Evolutionary conservation across 257 asterid species (phyloP), one percentile per base, ranked within the genome.

Genomic region (Linderniella brevidens): DNA sequence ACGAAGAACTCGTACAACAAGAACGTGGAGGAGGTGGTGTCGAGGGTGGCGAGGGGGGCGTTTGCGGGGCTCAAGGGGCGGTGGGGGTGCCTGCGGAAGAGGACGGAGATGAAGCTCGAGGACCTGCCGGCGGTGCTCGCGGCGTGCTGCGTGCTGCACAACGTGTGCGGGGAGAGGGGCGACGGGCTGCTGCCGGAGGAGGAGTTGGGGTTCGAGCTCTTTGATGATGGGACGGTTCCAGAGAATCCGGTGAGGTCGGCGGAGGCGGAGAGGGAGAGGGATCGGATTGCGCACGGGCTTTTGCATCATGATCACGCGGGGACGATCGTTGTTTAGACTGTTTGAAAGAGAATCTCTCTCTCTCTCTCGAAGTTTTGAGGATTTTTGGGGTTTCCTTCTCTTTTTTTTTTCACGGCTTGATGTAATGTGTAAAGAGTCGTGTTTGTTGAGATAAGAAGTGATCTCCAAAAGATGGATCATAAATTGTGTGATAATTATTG

Each of bases 91-190:
- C 56, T 86, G 60, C 75, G 57, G 61, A 86, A 72, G 74, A 67
- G 97, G 25, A 82, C 93, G 0, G 97, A 87, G 63, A 80, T 83
- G 65, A 87, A 87, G 49, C 83, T 80, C 12, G 82, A 71, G 50
- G 94, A 87, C 49, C 49, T 87, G 72, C 97, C 95, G 2, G 67
- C 77, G 18, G 79, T 87, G 0, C 76, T 87, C 8, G 90, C 83
- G 1, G 97, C 97, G 0, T 83, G 95, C 41, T 87, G 93, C 52
- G 92, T 80, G 4, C 45, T 87, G 70, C 92, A 87, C 39, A 87
- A 87, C 13, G 62, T 87, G 10, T 87, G 97, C 55, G 97, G 82
- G 70, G 74, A 69, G 59, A 65, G 68, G 16, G 56, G 62, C 2
- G 95, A 87, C 20, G 83, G 60, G 35, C 9, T 86, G 56, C 53